Evolutionary conservation across 2,329 filamentous ascomycete species (phyloP).

Genomic region (Epichloe bromicola): DNA sequence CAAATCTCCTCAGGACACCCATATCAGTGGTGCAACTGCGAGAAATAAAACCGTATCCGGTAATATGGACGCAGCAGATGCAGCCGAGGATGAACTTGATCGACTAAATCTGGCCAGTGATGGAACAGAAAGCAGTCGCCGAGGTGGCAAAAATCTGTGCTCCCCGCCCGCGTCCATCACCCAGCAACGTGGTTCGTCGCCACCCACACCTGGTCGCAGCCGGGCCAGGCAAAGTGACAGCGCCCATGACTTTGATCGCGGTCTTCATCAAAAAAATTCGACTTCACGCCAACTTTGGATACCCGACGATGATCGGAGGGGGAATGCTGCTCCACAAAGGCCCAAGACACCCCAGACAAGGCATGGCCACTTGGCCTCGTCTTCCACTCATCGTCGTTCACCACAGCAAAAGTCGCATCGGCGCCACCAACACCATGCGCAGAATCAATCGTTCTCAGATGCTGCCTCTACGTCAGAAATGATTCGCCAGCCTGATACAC

Average conservation of each 20-base stretch:
- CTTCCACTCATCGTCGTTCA: constrained; percentile 1
- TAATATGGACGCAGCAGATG: background rate
- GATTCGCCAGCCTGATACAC: constrained; percentile 41
- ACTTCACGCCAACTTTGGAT: constrained; percentile 16
- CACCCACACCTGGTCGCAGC: constrained; percentile 10
- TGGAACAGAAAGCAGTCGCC: constrained; percentile 6
- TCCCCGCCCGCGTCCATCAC: constrained; percentile 15
- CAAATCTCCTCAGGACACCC: background rate
- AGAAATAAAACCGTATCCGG: constrained; percentile 7
- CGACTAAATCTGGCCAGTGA: constrained; percentile 2
- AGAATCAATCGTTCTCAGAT: constrained; percentile 1
- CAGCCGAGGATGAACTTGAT: constrained; percentile 4
- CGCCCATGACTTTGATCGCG: constrained; percentile 14
- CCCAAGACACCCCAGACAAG: constrained; percentile 5
- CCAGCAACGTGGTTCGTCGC: constrained; percentile 9
- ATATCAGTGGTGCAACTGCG: background rate
- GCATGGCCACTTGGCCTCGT: background rate
- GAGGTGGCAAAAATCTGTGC: constrained; percentile 15
- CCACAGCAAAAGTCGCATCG: constrained; percentile 3
- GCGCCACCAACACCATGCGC: background rate
- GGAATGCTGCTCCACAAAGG: background rate
- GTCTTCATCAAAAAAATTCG: constrained; percentile 9
- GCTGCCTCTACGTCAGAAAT: constrained; percentile 4
- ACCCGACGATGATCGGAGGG: constrained; percentile 11
- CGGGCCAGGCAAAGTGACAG: constrained; percentile 8